phyloP scores from a whole-genome alignment of 352 stramenopile genomes.

The Phytophthora hibernalis region DNA sequence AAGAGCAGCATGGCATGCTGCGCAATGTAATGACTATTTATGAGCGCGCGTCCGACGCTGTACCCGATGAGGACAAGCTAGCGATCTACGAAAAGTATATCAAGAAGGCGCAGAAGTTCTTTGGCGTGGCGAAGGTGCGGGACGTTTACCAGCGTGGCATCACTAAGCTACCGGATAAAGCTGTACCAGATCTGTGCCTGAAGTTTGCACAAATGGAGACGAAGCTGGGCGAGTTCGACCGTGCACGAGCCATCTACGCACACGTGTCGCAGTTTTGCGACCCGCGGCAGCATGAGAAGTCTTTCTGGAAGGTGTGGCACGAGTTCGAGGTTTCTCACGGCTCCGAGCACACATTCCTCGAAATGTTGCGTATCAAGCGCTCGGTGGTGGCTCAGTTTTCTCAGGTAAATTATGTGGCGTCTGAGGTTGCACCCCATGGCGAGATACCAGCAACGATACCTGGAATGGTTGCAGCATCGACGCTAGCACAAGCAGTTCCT shows the following conservation, averaged over 20 bases:
- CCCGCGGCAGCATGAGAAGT: slow-evolving; percentile 91
- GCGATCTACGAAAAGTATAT: slow-evolving; percentile 96
- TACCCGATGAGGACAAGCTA: slow-evolving; percentile 91
- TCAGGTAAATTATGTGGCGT: slow-evolving; percentile 97
- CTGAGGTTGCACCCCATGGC: slow-evolving; percentile 77
- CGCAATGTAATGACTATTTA: slow-evolving; percentile 97
- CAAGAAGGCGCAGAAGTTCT: slow-evolving; percentile 95
- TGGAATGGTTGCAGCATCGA: slow-evolving; percentile 66
- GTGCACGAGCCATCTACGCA: slow-evolving; percentile 94
- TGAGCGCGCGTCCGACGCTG: slow-evolving; percentile 91
- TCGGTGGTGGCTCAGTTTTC: slow-evolving; percentile 96
- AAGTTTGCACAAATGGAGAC: slow-evolving; percentile 97
- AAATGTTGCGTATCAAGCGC: slow-evolving; percentile 99
- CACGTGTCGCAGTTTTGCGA: slow-evolving; percentile 98
- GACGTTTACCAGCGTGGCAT: slow-evolving; percentile 98
- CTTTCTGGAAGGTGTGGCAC: slow-evolving; percentile 98
- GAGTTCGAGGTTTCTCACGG: slow-evolving; percentile 97
- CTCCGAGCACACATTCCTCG: slow-evolving; percentile 97
- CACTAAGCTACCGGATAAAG: slow-evolving; percentile 92
- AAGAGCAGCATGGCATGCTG: slow-evolving; percentile 97
- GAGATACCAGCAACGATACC: slow-evolving; percentile 34
- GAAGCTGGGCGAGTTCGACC: slow-evolving; percentile 96
- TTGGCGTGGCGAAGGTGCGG: slow-evolving; percentile 95
- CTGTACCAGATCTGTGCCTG: slow-evolving; percentile 93
- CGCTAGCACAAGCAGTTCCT: slow-evolving; percentile 35